phyloP scores from a whole-genome alignment of 2,329 filamentous ascomycete genomes.

The Xylaria sp. region DNA sequence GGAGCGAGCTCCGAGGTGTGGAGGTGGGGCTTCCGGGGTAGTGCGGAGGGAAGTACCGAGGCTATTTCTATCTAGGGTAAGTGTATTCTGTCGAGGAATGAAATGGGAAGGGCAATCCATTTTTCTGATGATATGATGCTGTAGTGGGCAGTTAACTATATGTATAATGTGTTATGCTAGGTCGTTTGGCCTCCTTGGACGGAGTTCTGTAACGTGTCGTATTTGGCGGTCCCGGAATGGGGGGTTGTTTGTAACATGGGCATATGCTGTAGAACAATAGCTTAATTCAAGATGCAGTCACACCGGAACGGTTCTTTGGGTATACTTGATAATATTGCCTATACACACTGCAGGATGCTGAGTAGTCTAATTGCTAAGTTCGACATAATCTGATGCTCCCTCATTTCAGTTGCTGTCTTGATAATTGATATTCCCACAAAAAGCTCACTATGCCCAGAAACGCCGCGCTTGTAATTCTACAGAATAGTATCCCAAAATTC shows the following conservation, averaged over 20 bases:
- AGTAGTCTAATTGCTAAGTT: neutral
- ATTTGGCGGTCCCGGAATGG: neutral
- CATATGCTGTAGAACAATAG: neutral
- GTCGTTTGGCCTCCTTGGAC: neutral
- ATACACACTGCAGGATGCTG: neutral
- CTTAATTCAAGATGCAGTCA: neutral
- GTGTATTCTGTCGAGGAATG: neutral
- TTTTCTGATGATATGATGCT: no score
- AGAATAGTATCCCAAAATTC: constrained; percentile 29
- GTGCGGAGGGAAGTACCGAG: constrained; percentile 45
- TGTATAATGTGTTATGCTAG: no score
- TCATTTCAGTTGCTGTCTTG: constrained; percentile 12
- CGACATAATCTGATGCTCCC: constrained; percentile 18
- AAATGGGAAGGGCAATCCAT: no score
- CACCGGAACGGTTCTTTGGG: neutral
- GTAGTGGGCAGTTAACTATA: no score
- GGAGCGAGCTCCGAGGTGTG: constrained; percentile 20
- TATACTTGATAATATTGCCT: neutral
- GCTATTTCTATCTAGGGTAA: constrained; percentile 35
- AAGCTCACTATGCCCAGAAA: constrained; percentile 27
- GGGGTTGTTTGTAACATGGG: neutral
- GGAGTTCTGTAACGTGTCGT: neutral
- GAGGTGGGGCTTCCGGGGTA: constrained; percentile 43
- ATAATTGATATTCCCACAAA: constrained; percentile 15
- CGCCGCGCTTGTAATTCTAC: constrained; percentile 39